Base-by-base conservation (phyloP, 2,329 filamentous ascomycete species). In the Pleoardoris graminearum region DNA sequence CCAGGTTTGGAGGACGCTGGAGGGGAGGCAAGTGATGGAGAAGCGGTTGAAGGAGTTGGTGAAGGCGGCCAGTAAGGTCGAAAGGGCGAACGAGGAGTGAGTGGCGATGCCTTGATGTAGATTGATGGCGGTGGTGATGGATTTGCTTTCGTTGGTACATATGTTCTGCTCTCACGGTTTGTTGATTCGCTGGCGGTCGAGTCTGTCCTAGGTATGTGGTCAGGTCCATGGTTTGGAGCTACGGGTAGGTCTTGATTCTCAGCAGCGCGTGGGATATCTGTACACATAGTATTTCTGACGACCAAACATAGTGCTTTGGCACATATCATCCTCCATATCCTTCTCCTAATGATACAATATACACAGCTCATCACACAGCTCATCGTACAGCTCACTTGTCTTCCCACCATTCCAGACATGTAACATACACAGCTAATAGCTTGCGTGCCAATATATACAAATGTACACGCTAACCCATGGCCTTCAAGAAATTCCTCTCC, bases 401-500 rank as follows among this genome's bases (percentile, higher is more conserved):
- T 17, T 21, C 19, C 10, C 7, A n/a, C 25, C 14, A 22, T 37
- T 5, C 36, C 29, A 37, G 7, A n/a, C n/a, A n/a, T n/a, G n/a
- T n/a, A n/a, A n/a, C n/a, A n/a, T n/a, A n/a, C n/a, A n/a, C n/a
- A n/a, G n/a, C n/a, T n/a, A n/a, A n/a, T n/a, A n/a, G n/a, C n/a
- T n/a, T n/a, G n/a, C n/a, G n/a, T n/a, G n/a, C n/a, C n/a, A n/a
- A n/a, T n/a, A n/a, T n/a, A n/a, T n/a, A n/a, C n/a, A n/a, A n/a
- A n/a, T n/a, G n/a, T n/a, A n/a, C n/a, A n/a, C n/a, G n/a, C 52
- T 76, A 79, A 8, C 75, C 67, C 88, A 92, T 90, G 37, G 85
- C 84, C 82, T 88, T 89, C 75, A 94, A 82, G 81, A 91, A 94
- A 77, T 94, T 94, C 70, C 76, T 77, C 80, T 94, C 90, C 84